Evolutionary conservation across 106 monocot genomes (phyloP), one percentile per base, ranked within the genome.

Genomic region (Dioscorea dumetorum): DNA sequence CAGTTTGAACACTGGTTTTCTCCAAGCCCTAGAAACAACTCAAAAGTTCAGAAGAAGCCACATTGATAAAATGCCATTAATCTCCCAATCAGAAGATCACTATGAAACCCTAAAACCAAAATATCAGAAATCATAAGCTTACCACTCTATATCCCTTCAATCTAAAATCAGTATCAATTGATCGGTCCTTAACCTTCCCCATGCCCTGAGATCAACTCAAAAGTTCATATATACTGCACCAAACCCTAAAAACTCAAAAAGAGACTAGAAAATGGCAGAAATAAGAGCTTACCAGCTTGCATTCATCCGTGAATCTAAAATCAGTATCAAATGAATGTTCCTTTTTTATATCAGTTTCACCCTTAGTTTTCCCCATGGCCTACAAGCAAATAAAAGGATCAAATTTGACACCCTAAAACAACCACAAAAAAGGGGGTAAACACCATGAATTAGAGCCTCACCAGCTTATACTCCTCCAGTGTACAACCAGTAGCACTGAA

Each of bases 291-390:
- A 28, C 28, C 28, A 28, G 28, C 28, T 28, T 28, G 28, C 28
- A 28, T 28, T 28, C 28, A 28, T 28, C 28, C 28, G 1, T 28
- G 28, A 28, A 28, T 28, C 28, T 28, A 28, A 28, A 28, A 28
- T 28, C 28, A 28, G 28, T 28, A 28, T 3, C 28, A 28, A 28
- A 28, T 28, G 28, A 28, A 28, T 28, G 28, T 28, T 28, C 28
- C 28, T 28, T 28, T 3, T 28, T 28, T 1, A 28, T 28, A 28
- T 28, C 28, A 28, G 28, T 28, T 28, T 28, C 2, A 18, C n/a
- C 9, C 24, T 68, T 68, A 14, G 21, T 13, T 23, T 68, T 53
- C 18, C 28, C 51, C 68, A 68, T 68, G 56, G 10, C 68, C 68
- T 68, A 21, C 28, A 28, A 28, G 49, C 19, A 41, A 32, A 68